phyloP scores from a whole-genome alignment of 2,329 filamentous ascomycete species.

The Aureobasidium melanogenum region DNA sequence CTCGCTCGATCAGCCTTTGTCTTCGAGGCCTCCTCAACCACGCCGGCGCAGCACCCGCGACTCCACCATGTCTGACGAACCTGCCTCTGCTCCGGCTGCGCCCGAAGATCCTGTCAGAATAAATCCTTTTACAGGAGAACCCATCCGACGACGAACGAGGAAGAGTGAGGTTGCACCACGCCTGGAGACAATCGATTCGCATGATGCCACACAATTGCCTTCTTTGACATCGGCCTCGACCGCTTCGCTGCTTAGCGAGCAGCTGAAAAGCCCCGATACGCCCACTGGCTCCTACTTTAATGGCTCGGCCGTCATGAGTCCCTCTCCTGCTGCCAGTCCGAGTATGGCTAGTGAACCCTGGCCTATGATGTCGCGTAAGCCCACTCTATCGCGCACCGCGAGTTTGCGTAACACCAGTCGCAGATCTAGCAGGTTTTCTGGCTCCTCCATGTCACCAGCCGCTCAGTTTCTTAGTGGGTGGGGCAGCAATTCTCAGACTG shows the following conservation, averaged over 20 bases:
- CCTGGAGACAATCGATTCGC: constrained; percentile 12
- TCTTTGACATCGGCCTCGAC: constrained; percentile 36
- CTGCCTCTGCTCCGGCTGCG: constrained; percentile 6
- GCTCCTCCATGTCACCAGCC: constrained; percentile 48
- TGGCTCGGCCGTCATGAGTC: constrained; percentile 24
- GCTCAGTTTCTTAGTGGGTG: constrained; percentile 50
- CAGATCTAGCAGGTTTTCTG: constrained; percentile 42
- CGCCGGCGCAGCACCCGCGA: constrained; percentile 3
- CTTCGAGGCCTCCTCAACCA: constrained; percentile 20
- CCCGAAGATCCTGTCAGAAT: constrained; percentile 10
- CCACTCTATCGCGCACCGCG: constrained; percentile 18
- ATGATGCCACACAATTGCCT: constrained; percentile 19
- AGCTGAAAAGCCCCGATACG: constrained; percentile 19
- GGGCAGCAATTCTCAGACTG: constrained; percentile 29
- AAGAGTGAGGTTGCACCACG: constrained; percentile 12
- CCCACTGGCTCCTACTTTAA: background rate
- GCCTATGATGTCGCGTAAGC: constrained; percentile 17
- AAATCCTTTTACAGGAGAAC: constrained; percentile 15
- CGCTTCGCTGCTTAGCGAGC: constrained; percentile 29
- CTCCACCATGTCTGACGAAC: background rate
- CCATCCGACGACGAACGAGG: constrained; percentile 13
- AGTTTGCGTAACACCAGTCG: constrained; percentile 29
- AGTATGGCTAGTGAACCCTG: constrained; percentile 18
- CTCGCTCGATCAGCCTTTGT: constrained; percentile 29
- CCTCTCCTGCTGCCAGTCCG: constrained; percentile 30